phyloP scores from a whole-genome alignment of 2,329 filamentous ascomycete species.

The Xylaria sp. region DNA sequence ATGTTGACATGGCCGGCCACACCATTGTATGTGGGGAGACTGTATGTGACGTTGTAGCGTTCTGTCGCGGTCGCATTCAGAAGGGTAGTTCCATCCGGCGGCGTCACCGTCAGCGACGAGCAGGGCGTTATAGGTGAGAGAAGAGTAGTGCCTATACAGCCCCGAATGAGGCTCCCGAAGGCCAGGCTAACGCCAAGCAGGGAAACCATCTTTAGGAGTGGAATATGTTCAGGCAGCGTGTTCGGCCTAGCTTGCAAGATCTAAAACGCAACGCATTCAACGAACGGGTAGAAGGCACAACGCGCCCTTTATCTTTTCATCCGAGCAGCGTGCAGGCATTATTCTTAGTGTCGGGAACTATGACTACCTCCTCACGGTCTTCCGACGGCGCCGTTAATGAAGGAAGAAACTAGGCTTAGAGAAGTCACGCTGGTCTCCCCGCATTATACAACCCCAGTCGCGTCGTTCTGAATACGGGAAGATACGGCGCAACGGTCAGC shows the following conservation, averaged over 20 bases:
- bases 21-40: slow-evolving; percentile 28
- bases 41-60: slow-evolving; percentile 30
- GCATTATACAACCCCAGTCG: slow-evolving; percentile 1
- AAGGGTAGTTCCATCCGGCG: slow-evolving; percentile 28
- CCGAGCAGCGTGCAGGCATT: slow-evolving; percentile 1
- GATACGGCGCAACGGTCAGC: slow-evolving; percentile 2
- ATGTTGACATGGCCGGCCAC: slow-evolving; percentile 27
- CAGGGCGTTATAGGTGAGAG: slow-evolving; percentile 12
- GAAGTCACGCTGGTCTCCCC: slow-evolving; percentile 4
- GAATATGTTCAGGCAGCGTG: neutral
- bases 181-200: neutral
- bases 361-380: neutral
- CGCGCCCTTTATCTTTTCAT: neutral
- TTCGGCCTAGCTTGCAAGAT: neutral
- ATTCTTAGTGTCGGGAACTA: neutral
- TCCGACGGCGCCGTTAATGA: neutral
- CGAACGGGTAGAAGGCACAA: neutral
- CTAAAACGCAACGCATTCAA: neutral
- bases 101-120: slow-evolving; percentile 27
- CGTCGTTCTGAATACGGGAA: neutral
- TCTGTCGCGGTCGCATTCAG: slow-evolving; percentile 33
- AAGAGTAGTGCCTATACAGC: slow-evolving; percentile 4
- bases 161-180: slow-evolving; percentile 12
- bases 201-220: slow-evolving; percentile 6
- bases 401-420: slow-evolving; percentile 1